A percentile compares a stretch with the other conserved stretches of the same genome.
These are phyloP conservation scores for Anthostomella pinea DNA, from an alignment of 2,329 filamentous ascomycete species.

Conservation along the genomic window DNA sequence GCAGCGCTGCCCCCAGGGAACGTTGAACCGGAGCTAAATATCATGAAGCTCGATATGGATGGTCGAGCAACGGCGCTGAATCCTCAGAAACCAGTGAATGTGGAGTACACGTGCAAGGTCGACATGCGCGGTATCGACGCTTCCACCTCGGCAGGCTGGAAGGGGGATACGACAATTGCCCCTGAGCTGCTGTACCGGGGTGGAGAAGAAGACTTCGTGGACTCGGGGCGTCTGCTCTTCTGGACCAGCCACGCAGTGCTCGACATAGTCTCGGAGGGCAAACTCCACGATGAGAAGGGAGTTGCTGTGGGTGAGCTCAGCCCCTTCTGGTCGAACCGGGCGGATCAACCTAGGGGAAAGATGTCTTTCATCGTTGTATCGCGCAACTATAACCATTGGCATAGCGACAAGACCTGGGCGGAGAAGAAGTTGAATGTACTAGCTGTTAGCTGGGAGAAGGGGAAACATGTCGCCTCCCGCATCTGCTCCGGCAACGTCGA, in stretches of 20 bases:
- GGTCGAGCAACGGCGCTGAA: constrained; percentile 12
- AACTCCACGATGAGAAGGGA: constrained; percentile 8
- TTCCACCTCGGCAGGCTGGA: constrained; percentile 17
- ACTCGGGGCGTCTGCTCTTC: constrained; percentile 18
- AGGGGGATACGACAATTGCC: constrained; percentile 13
- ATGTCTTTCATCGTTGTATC: constrained; percentile 17
- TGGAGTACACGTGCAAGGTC: constrained; percentile 8
- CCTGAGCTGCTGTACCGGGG: constrained; percentile 5
- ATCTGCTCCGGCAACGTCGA: constrained; percentile 11
- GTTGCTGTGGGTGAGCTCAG: constrained; percentile 12
- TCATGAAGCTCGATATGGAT: constrained; percentile 15
- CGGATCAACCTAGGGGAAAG: constrained; percentile 8
- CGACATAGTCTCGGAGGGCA: constrained; percentile 4
- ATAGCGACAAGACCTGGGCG: constrained; percentile 6
- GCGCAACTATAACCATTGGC: constrained; percentile 14
- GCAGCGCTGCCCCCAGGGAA: constrained; percentile 11
- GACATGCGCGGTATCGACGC: constrained; percentile 16
- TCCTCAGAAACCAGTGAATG: not conserved
- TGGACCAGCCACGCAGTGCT: constrained; percentile 18
- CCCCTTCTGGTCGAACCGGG: constrained; percentile 6
- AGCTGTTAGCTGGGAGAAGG: constrained; percentile 16
- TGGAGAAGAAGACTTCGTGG: constrained; percentile 8
- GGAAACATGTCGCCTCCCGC: constrained; percentile 11
- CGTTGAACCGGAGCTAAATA: constrained; percentile 12
- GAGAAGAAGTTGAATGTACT: constrained; percentile 15